Evolutionary conservation across 129 eudicot genomes (phyloP).

Genomic region (Smallanthus sonchifolius): DNA sequence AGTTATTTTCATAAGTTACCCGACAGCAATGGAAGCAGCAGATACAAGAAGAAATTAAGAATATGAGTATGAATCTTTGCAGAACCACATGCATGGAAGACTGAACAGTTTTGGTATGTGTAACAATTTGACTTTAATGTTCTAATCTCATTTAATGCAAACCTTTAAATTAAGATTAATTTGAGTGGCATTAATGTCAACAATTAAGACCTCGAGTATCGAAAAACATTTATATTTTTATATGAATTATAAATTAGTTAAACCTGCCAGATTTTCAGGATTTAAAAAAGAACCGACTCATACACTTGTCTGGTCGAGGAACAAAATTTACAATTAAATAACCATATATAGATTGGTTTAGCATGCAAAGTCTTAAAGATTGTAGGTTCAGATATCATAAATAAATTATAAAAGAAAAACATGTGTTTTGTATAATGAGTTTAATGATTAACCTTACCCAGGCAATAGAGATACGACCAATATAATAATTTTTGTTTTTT

Average conservation of each 20-base stretch:
- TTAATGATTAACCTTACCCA: too few relatives aligned
- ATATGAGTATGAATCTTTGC: conserved; percentile 31
- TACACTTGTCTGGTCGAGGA: conserved; percentile 7
- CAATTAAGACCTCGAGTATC: conserved; percentile 32
- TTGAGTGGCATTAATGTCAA: conserved; percentile 33
- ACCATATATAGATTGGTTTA: neutral
- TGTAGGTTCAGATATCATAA: neutral
- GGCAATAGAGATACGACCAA: too few relatives aligned
- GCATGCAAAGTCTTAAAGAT: neutral
- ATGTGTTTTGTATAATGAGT: neutral
- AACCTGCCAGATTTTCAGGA: conserved; percentile 24
- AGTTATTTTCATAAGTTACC: conserved; percentile 12
- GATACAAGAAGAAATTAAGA: conserved; percentile 34
- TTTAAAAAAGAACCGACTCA: conserved; percentile 17
- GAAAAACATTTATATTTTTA: neutral
- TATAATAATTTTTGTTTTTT: too few relatives aligned
- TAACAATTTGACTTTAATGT: conserved; percentile 37
- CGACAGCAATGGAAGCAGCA: conserved; percentile 37
- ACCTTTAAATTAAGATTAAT: conserved; percentile 4
- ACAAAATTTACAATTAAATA: conserved; percentile 1
- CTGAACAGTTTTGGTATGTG: conserved; percentile 40
- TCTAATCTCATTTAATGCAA: conserved; percentile 36
- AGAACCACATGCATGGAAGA: conserved; percentile 37
- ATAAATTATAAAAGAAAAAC: neutral
- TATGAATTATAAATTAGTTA: neutral